Evolutionary conservation across 192 early-diverging fungal species (phyloP), one percentile per base, ranked within the genome.

Genomic region (Coemansia sp.): DNA sequence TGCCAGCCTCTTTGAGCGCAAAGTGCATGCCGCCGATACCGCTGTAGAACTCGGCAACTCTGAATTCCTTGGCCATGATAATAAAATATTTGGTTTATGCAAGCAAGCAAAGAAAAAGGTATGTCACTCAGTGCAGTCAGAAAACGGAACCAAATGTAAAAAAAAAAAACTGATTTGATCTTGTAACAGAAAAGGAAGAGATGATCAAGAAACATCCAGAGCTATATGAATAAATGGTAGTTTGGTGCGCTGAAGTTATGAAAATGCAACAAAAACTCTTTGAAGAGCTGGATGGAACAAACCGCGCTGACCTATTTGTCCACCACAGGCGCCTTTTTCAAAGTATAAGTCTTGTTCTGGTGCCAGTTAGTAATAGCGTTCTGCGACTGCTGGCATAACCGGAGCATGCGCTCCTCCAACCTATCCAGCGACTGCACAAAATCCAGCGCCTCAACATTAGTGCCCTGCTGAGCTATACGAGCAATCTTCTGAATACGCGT

Each of bases 11-110:
- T 43, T 87, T 78, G 48, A 95, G 88, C 51, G 91, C 93, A 86
- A 89, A 93, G 79, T 93, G 93, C 93, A 84, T 83, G 35, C 75
- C 75, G 63, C 85, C 85, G 38, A 86, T 83, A 71, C 85, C 85
- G 74, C 81, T 83, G 75, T 86, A 86, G 41, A 86, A 86, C 75
- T 86, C 85, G 36, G 77, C 76, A 5, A 85, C 83, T 45, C 76
- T 60, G 39, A 85, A 52, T 12, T 37, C 41, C 76, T 74, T 74
- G 35, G 28, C 38, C 20, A 64, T 36, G 18, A 37, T 37, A 3
- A 5, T 57, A 8, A 37, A 61, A 11, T 67, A 61, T 6, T 22
- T 70, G 5, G 39, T 12, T 1, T 41, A 41, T 41, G n/a, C 33
- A 56, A 12, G 62, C 20, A 33, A 32, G n/a, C 28, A 54, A 17